These are phyloP conservation scores for Penicillium sp. DNA, from an alignment of 2,329 filamentous ascomycete genomes.

Conservation along the genomic window DNA sequence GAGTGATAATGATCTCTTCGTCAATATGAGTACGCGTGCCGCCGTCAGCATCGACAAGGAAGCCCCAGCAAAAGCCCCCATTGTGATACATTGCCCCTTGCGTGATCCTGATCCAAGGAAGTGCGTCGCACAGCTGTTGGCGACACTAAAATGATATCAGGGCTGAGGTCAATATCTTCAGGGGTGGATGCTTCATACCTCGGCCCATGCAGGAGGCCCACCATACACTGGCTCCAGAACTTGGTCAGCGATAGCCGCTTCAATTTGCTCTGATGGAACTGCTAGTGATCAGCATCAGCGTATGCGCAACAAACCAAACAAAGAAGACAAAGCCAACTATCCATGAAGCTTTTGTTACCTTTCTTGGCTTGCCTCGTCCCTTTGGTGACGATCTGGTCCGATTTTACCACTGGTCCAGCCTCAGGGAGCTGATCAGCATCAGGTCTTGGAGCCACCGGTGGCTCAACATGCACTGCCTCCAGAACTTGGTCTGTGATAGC, in stretches of 20 bases:
- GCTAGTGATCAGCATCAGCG: background rate
- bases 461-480: too few relatives aligned
- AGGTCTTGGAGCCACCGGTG: too few relatives aligned
- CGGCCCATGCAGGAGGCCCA: constrained; percentile 3
- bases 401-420: background rate
- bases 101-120: constrained; percentile 60
- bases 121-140: constrained; percentile 60
- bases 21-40: constrained; percentile 57
- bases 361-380: background rate
- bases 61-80: constrained; percentile 50
- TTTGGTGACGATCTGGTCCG: constrained; percentile 1
- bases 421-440: too few relatives aligned
- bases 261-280: background rate
- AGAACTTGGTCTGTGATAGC: too few relatives aligned
- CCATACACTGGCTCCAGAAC: constrained; percentile 1
- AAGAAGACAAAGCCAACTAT: too few relatives aligned
- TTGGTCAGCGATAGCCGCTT: background rate
- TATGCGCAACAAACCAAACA: too few relatives aligned
- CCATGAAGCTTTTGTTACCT: background rate
- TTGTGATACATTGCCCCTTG: constrained; percentile 58
- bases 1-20: constrained; percentile 60
- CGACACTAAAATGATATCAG: constrained; percentile 36
- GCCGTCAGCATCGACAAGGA: constrained; percentile 57
- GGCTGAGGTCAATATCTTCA: background rate
- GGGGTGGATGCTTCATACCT: background rate